These are phyloP conservation scores for Penicillium sp. DNA, from an alignment of 2,329 filamentous ascomycete species.

Conservation along the genomic window DNA sequence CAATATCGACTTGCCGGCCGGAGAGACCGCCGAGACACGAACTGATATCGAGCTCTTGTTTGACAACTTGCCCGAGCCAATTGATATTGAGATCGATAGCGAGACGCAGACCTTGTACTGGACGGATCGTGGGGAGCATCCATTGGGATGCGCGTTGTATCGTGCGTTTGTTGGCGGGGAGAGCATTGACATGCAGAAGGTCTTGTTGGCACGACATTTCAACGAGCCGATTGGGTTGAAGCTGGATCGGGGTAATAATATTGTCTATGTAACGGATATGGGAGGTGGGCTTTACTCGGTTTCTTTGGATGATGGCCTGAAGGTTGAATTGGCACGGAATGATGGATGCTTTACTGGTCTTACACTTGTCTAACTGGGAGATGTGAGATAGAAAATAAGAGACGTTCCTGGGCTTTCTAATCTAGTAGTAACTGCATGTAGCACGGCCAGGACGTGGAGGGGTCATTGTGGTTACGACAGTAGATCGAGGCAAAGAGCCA, in stretches of 20 bases:
- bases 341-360: conserved; percentile 3
- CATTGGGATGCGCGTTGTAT: conserved; percentile 52
- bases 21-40: conserved; percentile 32
- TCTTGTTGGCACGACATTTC: conserved; percentile 20
- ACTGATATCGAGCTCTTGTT: conserved; percentile 44
- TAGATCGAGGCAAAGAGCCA: too few species aligned
- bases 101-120: conserved; percentile 48
- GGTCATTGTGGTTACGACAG: too few species aligned
- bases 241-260: conserved; percentile 3
- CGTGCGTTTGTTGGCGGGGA: conserved; percentile 22
- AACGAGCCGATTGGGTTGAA: conserved; percentile 12
- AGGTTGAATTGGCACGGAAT: conserved; percentile 2
- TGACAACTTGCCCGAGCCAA: conserved; percentile 48
- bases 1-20: conserved; percentile 36
- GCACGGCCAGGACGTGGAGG: too few species aligned
- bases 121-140: conserved; percentile 57
- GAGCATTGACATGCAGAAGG: conserved; percentile 8
- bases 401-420: too few species aligned
- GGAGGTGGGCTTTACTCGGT: conserved; percentile 2
- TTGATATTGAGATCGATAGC: conserved; percentile 53
- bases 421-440: too few species aligned
- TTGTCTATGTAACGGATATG: conserved; percentile 8
- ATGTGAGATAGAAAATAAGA: background rate
- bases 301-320: conserved; percentile 2
- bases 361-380: conserved; percentile 1